Evolutionary conservation across 2,329 filamentous ascomycete genomes (phyloP), one percentile per base, ranked within the genome.

Genomic region (Thielaviopsis populi): DNA sequence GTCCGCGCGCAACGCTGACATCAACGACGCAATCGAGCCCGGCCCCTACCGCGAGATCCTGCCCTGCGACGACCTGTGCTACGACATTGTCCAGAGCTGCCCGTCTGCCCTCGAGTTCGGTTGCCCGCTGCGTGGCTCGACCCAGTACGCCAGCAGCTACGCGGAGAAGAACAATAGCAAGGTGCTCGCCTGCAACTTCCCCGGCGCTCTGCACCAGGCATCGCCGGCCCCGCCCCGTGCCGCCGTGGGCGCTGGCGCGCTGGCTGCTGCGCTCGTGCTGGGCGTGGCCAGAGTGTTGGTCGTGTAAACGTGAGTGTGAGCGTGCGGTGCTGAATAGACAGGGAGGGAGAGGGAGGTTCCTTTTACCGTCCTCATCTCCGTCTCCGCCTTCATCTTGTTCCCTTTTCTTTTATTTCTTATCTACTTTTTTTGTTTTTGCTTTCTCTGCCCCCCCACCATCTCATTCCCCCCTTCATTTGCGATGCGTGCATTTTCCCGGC

Each of bases 31-130:
- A 0, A 83, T 97, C 65, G 74, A 79, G 67, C 91, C 94, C 0
- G 94, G 94, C 0, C 94, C 94, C 0, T 97, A 99, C 75, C 95
- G 91, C 71, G 94, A 99, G 75, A 78, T 97, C 22, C 76, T 96
- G 8, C 94, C 94, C 0, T 97, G 92, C 70, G 83, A 88, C 66
- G 87, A 95, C 68, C 75, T 96, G 61, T 99, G 94, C 75, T 94
- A 91, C 72, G 83, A 86, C 63, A 79, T 99, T 1, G 88, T 95
- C 11, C 85, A 87, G 74, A 89, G 83, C 71, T 99, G 94, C 74
- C 92, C 94, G 0, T 80, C 90, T 0, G 74, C 79, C 0, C 76
- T 99, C 69, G 78, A 80, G 0, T 96, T 99, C 69, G 75, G 72
- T 0, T 99, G 94, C 74, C 92, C 94, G 4, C 70, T 69, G 41